A percentile compares a stretch with the other conserved stretches of the same genome.
These are phyloP conservation scores for Nadsonia commutata DNA, from an alignment of 1,139 yeast species.

Conservation along the genomic window DNA sequence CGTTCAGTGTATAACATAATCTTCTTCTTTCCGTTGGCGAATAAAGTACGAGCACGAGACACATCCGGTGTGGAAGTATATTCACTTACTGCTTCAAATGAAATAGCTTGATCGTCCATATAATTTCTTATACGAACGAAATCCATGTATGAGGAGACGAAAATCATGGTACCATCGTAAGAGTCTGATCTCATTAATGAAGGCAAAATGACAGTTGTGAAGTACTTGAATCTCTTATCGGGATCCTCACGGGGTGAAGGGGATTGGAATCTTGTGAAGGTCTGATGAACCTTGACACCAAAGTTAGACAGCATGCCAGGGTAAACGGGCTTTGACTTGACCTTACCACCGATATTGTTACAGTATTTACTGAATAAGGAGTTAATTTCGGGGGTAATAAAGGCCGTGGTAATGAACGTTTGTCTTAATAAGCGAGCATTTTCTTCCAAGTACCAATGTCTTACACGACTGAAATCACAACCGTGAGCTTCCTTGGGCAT, in stretches of 20 bases:
- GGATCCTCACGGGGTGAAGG: slow-evolving; percentile 42
- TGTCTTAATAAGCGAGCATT: slow-evolving; percentile 66
- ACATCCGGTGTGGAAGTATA: slow-evolving; percentile 60
- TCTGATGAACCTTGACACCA: slow-evolving; percentile 51
- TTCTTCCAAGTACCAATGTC: slow-evolving; percentile 88
- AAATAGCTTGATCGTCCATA: slow-evolving; percentile 44
- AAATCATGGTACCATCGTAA: slow-evolving; percentile 62
- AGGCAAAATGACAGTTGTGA: slow-evolving; percentile 61
- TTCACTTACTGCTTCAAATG: slow-evolving; percentile 47
- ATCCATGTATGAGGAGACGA: slow-evolving; percentile 79
- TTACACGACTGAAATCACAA: slow-evolving; percentile 80
- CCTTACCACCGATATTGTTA: slow-evolving; percentile 49
- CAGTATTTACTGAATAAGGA: slow-evolving; percentile 45
- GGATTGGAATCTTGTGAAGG: slow-evolving; percentile 35
- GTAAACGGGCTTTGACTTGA: slow-evolving; percentile 27
- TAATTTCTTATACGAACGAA: slow-evolving; percentile 64
- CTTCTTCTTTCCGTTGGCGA: slow-evolving; percentile 48
- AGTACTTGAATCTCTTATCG: slow-evolving; percentile 65
- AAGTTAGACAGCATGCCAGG: slow-evolving; percentile 28
- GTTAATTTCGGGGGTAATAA: slow-evolving; percentile 67
- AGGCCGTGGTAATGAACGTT: slow-evolving; percentile 59
- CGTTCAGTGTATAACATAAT: slow-evolving; percentile 81
- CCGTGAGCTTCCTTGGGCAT: slow-evolving; percentile 70
- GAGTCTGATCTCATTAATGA: slow-evolving; percentile 42
- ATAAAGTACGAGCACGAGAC: slow-evolving; percentile 55